phyloP scores from a whole-genome alignment of 169 alveolate genomes.

The Cryptosporidium canis region DNA sequence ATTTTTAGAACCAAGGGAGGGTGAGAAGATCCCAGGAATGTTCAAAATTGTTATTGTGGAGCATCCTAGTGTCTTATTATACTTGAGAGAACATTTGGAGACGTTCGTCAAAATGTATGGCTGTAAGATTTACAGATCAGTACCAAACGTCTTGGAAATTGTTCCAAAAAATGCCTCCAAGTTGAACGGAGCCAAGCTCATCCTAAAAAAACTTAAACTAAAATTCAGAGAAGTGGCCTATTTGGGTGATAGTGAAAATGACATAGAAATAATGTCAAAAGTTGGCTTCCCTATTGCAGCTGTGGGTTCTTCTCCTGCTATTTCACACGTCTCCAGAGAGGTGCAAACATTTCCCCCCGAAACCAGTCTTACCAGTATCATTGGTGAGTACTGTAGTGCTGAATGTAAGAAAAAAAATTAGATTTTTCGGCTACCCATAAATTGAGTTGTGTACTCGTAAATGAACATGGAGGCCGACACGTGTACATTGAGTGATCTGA shows the following conservation, averaged over 20 bases:
- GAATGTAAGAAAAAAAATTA: conserved; percentile 1
- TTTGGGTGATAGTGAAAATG: conserved; percentile 68
- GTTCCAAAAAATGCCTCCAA: conserved; percentile 51
- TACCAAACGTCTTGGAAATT: conserved; percentile 52
- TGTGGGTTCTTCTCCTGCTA: conserved; percentile 34
- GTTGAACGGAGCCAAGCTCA: neutral
- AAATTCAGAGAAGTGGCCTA: conserved; percentile 10
- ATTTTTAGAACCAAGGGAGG: conserved; percentile 27
- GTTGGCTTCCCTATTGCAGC: conserved; percentile 52
- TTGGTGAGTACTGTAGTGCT: conserved; percentile 27
- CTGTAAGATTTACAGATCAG: conserved; percentile 31
- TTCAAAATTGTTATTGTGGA: conserved; percentile 48
- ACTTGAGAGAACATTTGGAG: conserved; percentile 32
- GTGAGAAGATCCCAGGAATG: conserved; percentile 27
- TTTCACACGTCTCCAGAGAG: conserved; percentile 20
- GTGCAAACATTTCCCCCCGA: conserved; percentile 23
- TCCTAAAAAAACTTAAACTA: conserved; percentile 5
- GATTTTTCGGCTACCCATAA: neutral
- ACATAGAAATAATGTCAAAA: conserved; percentile 22
- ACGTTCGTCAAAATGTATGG: conserved; percentile 44
- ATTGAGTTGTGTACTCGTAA: conserved; percentile 87
- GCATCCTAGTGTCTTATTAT: neutral
- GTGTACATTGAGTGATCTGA: conserved; percentile 92
- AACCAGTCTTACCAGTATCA: neutral
- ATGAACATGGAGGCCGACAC: conserved; percentile 90